Conservation (phyloP, 2,329 filamentous ascomycete genomes). For the Escovopsis sp. region DNA sequence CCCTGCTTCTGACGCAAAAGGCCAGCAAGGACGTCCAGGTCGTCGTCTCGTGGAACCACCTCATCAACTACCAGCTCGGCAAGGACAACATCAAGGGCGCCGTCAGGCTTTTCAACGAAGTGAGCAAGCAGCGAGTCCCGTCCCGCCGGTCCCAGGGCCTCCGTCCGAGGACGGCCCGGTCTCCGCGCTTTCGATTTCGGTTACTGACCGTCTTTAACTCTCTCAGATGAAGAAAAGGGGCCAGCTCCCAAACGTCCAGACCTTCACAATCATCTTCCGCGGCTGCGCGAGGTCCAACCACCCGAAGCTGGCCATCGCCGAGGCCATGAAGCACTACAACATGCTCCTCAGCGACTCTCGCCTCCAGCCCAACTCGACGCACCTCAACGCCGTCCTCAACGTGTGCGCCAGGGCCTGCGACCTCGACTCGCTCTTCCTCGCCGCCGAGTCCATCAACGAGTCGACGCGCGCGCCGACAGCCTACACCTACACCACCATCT, state of each 20-base stretch:
- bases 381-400: slow-evolving; percentile 76
- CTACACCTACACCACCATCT: slow-evolving; percentile 66
- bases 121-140: slow-evolving; percentile 20
- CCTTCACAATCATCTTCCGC: slow-evolving; percentile 70
- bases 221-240: slow-evolving; percentile 84
- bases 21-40: slow-evolving; percentile 52
- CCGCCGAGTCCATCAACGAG: slow-evolving; percentile 58
- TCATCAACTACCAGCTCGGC: slow-evolving; percentile 58
- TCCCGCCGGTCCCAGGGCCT: not conserved
- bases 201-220: not conserved
- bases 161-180: not conserved
- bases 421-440: slow-evolving; percentile 65
- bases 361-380: slow-evolving; percentile 60
- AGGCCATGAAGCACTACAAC: slow-evolving; percentile 64
- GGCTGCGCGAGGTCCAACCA: slow-evolving; percentile 53
- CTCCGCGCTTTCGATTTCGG: not conserved
- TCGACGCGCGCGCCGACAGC: slow-evolving; percentile 46
- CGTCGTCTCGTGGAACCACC: slow-evolving; percentile 74
- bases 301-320: slow-evolving; percentile 43
- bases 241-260: slow-evolving; percentile 65
- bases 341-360: slow-evolving; percentile 50
- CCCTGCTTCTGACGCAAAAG: slow-evolving; percentile 50
- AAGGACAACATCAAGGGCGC: slow-evolving; percentile 47
- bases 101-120: slow-evolving; percentile 80
- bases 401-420: slow-evolving; percentile 64